Evolutionary conservation across 257 asterid genomes (phyloP), one percentile per base, ranked within the genome.

Genomic region (Mentha longifolia): DNA sequence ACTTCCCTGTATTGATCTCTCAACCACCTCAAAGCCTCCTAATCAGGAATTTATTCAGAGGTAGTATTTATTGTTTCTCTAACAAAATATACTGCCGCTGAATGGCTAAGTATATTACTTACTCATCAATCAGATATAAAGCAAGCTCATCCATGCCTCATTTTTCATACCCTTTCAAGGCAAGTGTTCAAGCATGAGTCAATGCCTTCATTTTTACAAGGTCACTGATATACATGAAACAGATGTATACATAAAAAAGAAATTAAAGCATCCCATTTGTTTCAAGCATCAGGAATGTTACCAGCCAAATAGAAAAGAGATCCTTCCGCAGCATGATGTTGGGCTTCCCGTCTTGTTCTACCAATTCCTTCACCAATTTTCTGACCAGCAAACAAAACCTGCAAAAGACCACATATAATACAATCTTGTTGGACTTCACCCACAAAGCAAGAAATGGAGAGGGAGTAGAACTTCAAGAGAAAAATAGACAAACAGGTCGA

Each of bases 301-400:
- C 99, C 98, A 52, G 96, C 96, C 88, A 95, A 84, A 82, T 80
- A 67, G 77, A 84, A 67, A 71, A 95, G 93, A 75, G 99, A 87
- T 69, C 72, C 89, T 73, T 92, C 92, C 7, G 93, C 90, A 78
- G 99, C 98, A 63, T 61, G 81, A 70, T 69, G 79, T 46, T 84
- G 95, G 42, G 99, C 98, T 87, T 87, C 97, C 82, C 90, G 88
- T 83, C 97, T 92, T 62, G 99, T 92, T 84, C 79, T 81, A 68
- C 99, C 98, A 68, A 70, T 57, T 80, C 94, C 99, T 79, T 89
- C 86, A 33, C 99, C 97, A 76, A 92, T 76, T 86, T 81, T 95
- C 77, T 88, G 88, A 52, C 99, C 99, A 1, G 94, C 95, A 79
- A 95, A 92, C 65, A 73, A 61, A 74, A 88, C 97, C 99, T 95